phyloP scores from a whole-genome alignment of 2,329 filamentous ascomycete genomes.

The Gaeumannomyces sp. region DNA sequence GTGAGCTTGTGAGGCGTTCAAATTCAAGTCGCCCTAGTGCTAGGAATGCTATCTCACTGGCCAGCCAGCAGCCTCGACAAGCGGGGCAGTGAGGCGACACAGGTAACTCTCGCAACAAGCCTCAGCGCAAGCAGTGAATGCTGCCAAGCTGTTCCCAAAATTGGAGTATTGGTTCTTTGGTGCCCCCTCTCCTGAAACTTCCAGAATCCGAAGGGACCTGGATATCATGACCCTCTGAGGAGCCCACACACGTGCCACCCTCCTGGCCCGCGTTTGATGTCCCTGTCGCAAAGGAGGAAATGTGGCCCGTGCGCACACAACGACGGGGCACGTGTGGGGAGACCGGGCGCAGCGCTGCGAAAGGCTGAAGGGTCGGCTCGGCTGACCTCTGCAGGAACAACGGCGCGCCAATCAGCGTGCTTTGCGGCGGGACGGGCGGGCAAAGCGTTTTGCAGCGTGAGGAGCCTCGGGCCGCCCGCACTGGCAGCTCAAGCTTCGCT shows the following conservation, averaged over 20 bases:
- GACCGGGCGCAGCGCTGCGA: not conserved
- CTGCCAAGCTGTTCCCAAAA: too few relatives aligned
- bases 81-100: not conserved
- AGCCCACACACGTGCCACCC: too few relatives aligned
- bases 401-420: not conserved
- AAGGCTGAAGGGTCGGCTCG: not conserved
- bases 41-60: not conserved
- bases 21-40: not conserved
- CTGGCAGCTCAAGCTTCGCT: not conserved
- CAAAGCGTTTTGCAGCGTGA: not conserved
- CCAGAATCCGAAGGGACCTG: not conserved
- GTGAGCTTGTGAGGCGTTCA: not conserved
- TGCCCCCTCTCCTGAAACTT: too few relatives aligned
- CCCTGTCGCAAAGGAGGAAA: too few relatives aligned
- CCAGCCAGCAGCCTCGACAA: too few relatives aligned
- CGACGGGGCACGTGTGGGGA: not conserved
- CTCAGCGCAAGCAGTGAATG: too few relatives aligned
- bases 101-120: not conserved
- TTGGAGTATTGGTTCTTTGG: too few relatives aligned
- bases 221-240: not conserved
- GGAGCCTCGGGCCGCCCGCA: not conserved
- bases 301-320: not conserved
- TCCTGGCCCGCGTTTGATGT: not conserved
- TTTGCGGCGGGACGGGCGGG: too few relatives aligned
- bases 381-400: constrained; percentile 1